Evolutionary conservation across 2,329 filamentous ascomycete species (phyloP), one percentile per base, ranked within the genome.

Genomic region (Waltergamsia citrina): DNA sequence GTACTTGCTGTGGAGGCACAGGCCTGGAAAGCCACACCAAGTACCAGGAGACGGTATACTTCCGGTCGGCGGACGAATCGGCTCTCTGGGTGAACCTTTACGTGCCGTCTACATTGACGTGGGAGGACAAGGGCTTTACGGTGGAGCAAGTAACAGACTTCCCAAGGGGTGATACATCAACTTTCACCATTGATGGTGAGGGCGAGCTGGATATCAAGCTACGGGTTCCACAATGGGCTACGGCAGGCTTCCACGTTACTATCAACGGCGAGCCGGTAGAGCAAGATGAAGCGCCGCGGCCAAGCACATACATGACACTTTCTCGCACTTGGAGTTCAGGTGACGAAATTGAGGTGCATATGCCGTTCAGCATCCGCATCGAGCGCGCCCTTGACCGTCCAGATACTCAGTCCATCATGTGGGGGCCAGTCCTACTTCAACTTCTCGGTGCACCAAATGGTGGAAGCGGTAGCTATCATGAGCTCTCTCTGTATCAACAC

Each of bases 1-100:
- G 51, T 3, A 54, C 51, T 7, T 54, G 51, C 40, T 54, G 51
- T 22, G 51, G 51, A 7, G 51, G 51, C 3, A 49, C 49, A 2
- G 51, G 51, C 1, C 44, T 53, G 46, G 51, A 54, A 40, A 53
- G 51, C 36, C 51, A 54, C 38, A 53, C 51, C 25, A 53, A 54
- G 39, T 54, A 54, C 33, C 51, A 54, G 33, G 51, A 53, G 40
- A 53, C 51, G 6, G 45, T 54, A 3, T 54, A 54, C 43, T 29
- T 54, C n/a, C 48, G 47, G 21, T 50, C 50, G 6, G 52, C 52
- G 2, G 50, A 54, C 19, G 47, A 37, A 0, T 52, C 51, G 2
- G 37, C 49, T 10, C 49, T 54, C 11, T 54, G 51, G 50, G 41
- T 54, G 26, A 54, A 54, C 38, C 38, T 54, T 16, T 54, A 45